A percentile compares a stretch with the other conserved stretches of the same genome.
Conservation (phyloP, 2,329 filamentous ascomycete species). For the Aspergillus hortae region DNA sequence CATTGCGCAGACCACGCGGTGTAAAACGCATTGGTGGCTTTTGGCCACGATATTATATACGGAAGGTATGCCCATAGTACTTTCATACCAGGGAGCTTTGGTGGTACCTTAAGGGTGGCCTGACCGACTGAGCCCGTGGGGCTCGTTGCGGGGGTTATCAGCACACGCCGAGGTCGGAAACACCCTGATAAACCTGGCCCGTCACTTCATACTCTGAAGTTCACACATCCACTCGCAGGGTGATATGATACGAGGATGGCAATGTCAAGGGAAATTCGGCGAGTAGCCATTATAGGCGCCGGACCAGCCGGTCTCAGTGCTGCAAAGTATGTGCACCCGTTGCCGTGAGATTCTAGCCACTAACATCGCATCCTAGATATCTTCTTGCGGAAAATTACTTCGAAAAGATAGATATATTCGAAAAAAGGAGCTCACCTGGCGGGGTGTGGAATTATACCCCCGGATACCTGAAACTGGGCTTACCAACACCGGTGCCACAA, state of each 20-base stretch:
- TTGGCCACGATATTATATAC: too few relatives aligned
- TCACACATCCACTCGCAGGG: neutral
- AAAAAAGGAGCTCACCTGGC: conserved; percentile 72
- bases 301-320: conserved; percentile 75
- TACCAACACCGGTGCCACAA: conserved; percentile 58
- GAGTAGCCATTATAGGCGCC: conserved; percentile 75
- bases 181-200: neutral
- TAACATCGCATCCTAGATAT: conserved; percentile 50
- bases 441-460: conserved; percentile 82
- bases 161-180: too few relatives aligned
- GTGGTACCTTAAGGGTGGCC: too few relatives aligned
- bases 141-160: too few relatives aligned
- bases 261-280: conserved; percentile 22
- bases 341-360: conserved; percentile 1
- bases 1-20: too few relatives aligned
- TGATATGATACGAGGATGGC: conserved; percentile 14
- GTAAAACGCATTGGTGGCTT: too few relatives aligned
- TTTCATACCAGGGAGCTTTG: too few relatives aligned
- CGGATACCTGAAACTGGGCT: conserved; percentile 43
- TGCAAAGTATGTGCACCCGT: conserved; percentile 55
- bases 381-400: conserved; percentile 69
- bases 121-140: too few relatives aligned
- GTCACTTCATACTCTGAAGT: too few relatives aligned
- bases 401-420: conserved; percentile 69
- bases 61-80: too few relatives aligned